Percentiles rank a stretch among this genome's conserved stretches.
Conservation (phyloP, 2,329 filamentous ascomycete species). For the Xylaria sp. region DNA sequence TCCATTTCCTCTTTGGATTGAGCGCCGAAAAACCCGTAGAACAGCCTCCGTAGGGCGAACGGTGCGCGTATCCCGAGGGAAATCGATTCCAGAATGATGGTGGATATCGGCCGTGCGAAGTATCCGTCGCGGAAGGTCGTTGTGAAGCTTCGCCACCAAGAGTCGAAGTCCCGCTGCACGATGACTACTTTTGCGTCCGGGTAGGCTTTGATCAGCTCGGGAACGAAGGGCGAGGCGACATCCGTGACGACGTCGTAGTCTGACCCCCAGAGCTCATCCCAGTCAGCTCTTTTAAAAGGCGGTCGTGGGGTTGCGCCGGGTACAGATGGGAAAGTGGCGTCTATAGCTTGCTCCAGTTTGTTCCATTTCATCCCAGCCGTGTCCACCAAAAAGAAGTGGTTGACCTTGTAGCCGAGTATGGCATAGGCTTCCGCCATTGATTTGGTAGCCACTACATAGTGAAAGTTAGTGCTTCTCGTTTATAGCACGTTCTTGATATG, state of each 20-base stretch:
- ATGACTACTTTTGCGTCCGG: slow-evolving; percentile 25
- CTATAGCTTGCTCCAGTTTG: slow-evolving; percentile 27
- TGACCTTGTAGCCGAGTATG: slow-evolving; percentile 29
- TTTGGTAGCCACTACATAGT: slow-evolving; percentile 22
- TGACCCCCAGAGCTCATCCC: slow-evolving; percentile 7
- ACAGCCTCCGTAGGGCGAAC: neutral
- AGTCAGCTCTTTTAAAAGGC: slow-evolving; percentile 7
- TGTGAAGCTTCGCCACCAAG: neutral
- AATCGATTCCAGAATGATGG: neutral
- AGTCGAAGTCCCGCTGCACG: neutral
- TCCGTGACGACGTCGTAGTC: slow-evolving; percentile 39
- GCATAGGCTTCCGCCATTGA: slow-evolving; percentile 35
- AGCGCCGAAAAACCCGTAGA: neutral
- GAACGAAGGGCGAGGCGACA: slow-evolving; percentile 34
- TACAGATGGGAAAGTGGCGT: slow-evolving; percentile 3
- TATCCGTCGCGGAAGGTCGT: neutral
- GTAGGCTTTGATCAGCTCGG: slow-evolving; percentile 37
- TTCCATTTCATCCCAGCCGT: slow-evolving; percentile 22
- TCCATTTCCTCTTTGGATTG: no score
- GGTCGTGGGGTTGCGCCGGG: neutral
- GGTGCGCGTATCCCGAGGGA: neutral
- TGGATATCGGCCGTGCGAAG: slow-evolving; percentile 23
- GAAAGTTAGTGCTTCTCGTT: no score
- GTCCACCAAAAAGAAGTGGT: slow-evolving; percentile 25
- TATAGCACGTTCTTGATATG: no score